Base-by-base conservation (phyloP, 768 basidiomycete genomes). In the Leccinellum rugosiceps region DNA sequence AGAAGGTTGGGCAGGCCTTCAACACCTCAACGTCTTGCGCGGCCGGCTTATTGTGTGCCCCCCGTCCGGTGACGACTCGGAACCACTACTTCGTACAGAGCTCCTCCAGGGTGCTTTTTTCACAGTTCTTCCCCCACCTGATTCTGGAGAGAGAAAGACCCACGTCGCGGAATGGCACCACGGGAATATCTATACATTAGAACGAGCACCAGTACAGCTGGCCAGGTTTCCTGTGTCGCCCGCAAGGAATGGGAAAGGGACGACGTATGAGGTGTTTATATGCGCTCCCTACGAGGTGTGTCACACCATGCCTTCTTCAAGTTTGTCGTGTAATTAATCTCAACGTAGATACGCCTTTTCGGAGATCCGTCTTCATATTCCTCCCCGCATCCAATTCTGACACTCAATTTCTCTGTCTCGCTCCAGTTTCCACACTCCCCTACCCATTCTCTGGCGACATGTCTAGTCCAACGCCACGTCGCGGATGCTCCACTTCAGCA, bases 1-100 rank as follows among this genome's bases (percentile, higher is more conserved):
- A 2, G 88, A 92, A 71, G 93, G 93, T 13, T 94, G 93, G 93
- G 87, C 92, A 23, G 86, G 83, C 21, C 73, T 94, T 17, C 93
- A 96, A 70, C 89, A 92, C 64, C 85, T 92, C 63, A 78, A 82
- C 8, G 73, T 93, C 30, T 77, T 94, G 17, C 84, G 82, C 34
- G 82, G 88, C 0, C 81, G 79, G 10, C 57, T 94, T 5, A 85
- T 80, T 2, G 58, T 94, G 17, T 72, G 77, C 50, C 83, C 86
- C 11, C 81, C 81, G 8, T 26, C 53, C 31, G 58, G 54, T 46
- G 48, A 58, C 26, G 21, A 45, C 21, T 49, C 58, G 13, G 45
- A 64, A 13, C 85, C 87, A 3, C 69, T 78, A 13, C 73, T 94
- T 47, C 75, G 78, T 3, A 75, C 90, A 1, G 77, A 87, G 31